These are phyloP conservation scores for Kwoniella sp. DNA, from an alignment of 768 basidiomycete species.

Conservation along the genomic window DNA sequence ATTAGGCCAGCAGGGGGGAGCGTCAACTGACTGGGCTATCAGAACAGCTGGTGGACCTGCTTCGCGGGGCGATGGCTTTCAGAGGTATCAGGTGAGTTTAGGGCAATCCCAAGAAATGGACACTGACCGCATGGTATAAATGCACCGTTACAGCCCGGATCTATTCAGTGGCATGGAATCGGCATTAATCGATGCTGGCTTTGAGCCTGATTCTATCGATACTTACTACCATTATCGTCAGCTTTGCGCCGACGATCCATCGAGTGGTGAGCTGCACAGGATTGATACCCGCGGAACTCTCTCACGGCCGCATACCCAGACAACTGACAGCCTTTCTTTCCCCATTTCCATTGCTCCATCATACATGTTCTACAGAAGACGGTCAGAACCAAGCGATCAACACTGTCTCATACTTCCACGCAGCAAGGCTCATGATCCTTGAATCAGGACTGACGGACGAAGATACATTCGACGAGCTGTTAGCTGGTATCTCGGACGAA, in stretches of 20 bases:
- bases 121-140: no score
- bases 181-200: constrained; percentile 15
- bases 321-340: no score
- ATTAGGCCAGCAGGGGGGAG: no score
- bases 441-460: constrained; percentile 12
- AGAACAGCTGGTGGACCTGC: constrained; percentile 8
- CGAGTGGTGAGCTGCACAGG: constrained; percentile 8
- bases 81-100: constrained; percentile 25
- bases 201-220: constrained; percentile 14
- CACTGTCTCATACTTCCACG: constrained; percentile 8
- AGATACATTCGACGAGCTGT: constrained; percentile 10
- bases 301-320: no score
- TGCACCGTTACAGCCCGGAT: constrained; percentile 6
- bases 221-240: constrained; percentile 18
- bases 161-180: constrained; percentile 15
- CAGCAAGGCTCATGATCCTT: constrained; percentile 18
- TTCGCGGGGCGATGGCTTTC: constrained; percentile 3
- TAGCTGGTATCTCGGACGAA: constrained; percentile 5
- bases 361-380: not conserved
- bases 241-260: constrained; percentile 17
- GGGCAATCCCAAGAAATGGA: no score
- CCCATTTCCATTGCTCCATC: not conserved
- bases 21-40: no score
- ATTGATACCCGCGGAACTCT: no score
- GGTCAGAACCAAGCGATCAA: constrained; percentile 9